Evolutionary conservation across 169 alveolate genomes (phyloP).

Genomic region (Cryptosporidium baileyi): DNA sequence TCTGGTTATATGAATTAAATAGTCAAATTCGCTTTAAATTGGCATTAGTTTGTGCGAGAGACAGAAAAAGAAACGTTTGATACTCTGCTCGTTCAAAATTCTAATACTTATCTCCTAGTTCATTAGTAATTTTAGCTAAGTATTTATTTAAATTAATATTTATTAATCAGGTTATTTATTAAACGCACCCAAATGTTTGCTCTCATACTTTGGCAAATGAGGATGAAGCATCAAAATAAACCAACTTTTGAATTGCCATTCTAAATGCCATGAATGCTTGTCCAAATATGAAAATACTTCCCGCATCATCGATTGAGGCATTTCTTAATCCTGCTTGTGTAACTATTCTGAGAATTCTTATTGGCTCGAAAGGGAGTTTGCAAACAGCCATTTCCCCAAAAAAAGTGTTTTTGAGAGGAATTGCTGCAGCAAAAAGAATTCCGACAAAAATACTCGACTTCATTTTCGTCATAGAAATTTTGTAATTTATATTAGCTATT

Average conservation of each 20-base stretch:
- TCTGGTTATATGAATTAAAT: conserved; percentile 46
- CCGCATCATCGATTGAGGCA: conserved; percentile 52
- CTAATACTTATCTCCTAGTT: too few relatives aligned
- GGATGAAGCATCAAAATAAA: conserved; percentile 43
- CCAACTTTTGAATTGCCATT: conserved; percentile 57
- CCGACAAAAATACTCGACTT: conserved; percentile 54
- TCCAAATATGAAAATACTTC: conserved; percentile 66
- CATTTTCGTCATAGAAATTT: conserved; percentile 36
- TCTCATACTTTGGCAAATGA: conserved; percentile 25
- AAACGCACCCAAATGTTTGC: too few relatives aligned
- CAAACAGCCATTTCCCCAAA: conserved; percentile 52
- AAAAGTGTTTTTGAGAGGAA: conserved; percentile 17
- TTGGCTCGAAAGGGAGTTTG: conserved; percentile 64
- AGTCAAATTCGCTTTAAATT: neutral
- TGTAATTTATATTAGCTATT: conserved; percentile 28
- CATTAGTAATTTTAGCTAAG: neutral
- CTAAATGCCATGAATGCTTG: conserved; percentile 71
- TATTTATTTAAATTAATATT: neutral
- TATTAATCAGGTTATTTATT: neutral
- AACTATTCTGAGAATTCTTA: conserved; percentile 21
- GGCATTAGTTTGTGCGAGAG: neutral
- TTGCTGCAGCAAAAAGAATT: conserved; percentile 18
- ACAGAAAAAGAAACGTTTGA: neutral
- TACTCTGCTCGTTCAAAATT: neutral
- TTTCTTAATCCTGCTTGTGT: conserved; percentile 58